Evolutionary conservation across 768 basidiomycete genomes (phyloP).

Genomic region (Mycena albidolilacea): DNA sequence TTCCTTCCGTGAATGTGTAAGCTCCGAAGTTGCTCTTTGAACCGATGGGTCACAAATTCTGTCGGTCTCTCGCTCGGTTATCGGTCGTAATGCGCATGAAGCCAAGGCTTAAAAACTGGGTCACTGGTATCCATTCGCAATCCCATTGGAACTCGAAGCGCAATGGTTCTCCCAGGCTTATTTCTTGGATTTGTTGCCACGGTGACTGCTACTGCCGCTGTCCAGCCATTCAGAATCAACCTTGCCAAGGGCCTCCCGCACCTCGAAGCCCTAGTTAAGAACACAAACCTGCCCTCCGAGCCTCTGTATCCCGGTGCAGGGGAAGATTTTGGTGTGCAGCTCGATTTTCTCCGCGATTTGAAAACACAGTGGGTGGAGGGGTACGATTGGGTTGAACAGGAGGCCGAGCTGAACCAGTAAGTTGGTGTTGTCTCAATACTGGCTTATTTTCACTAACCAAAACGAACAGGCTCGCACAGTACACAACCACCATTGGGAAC

Average conservation of each 20-base stretch:
- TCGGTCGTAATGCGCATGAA: no score
- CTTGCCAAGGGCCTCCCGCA: slow-evolving; percentile 14
- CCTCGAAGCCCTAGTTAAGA: slow-evolving; percentile 16
- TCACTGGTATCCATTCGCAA: no score
- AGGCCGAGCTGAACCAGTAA: slow-evolving; percentile 25
- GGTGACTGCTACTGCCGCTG: neutral
- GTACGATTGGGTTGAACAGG: slow-evolving; percentile 24
- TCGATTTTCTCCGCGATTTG: slow-evolving; percentile 21
- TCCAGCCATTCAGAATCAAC: slow-evolving; percentile 21
- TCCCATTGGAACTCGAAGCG: no score
- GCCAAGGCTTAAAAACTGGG: slow-evolving; percentile 43
- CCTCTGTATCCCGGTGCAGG: no score
- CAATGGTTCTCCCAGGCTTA: no score
- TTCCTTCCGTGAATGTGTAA: no score
- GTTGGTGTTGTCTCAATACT: neutral
- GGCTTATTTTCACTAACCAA: neutral
- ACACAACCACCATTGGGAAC: slow-evolving; percentile 34
- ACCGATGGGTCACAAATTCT: no score
- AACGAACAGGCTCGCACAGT: slow-evolving; percentile 30
- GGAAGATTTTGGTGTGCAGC: neutral
- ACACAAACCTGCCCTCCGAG: neutral
- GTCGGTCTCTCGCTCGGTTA: no score
- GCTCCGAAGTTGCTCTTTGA: no score
- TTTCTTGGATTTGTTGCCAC: no score
- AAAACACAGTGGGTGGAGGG: slow-evolving; percentile 17